Base-by-base conservation (phyloP, 768 basidiomycete species). In the Gyrodon lividus region DNA sequence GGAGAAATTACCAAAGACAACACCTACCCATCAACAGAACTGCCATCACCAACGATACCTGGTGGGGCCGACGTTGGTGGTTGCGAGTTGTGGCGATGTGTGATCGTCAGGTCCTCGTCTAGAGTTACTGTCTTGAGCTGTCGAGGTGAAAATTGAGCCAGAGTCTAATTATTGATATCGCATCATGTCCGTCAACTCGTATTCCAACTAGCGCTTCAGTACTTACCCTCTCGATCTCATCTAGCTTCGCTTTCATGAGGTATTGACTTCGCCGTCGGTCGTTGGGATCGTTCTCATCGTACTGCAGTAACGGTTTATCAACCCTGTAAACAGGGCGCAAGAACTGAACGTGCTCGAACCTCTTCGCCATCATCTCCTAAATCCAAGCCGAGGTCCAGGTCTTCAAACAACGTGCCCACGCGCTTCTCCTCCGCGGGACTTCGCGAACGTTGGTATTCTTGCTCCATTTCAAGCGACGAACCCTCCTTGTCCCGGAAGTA, bases 251-350 rank as follows among this genome's bases (percentile, higher is more conserved):
- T 58, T 76, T 82, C 83, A 92, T 82, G 38, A 86, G 69, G 57
- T 82, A 78, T 58, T 91, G 89, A 64, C 88, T 91, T 61, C 78
- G 80, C 37, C 88, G 78, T 52, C 80, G 78, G 68, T 89, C 89
- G 60, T 89, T 75, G 39, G 86, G 84, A 59, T 89, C 89, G 57
- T 81, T 73, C 40, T 82, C 79, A 52, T 88, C 85, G 58, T 78
- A 84, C 86, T 89, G 58, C 6, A 30, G 43, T 19, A 23, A 46
- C 28, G 48, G 35, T 43, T 40, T 54, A 57, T 61, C 52, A 68
- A 59, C 37, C 46, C 13, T 44, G 42, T 19, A 44, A 22, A 39
- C 20, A 48, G 46, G 38, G 19, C 26, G 20, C 40, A 44, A 43
- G 12, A 24, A 50, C 14, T 34, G 44, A 34, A 51, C 49, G 35